Percentiles rank a stretch among this genome's conserved stretches.
These are phyloP conservation scores for Boletus vermiculosoides DNA, from an alignment of 768 basidiomycete genomes.

Conservation along the genomic window DNA sequence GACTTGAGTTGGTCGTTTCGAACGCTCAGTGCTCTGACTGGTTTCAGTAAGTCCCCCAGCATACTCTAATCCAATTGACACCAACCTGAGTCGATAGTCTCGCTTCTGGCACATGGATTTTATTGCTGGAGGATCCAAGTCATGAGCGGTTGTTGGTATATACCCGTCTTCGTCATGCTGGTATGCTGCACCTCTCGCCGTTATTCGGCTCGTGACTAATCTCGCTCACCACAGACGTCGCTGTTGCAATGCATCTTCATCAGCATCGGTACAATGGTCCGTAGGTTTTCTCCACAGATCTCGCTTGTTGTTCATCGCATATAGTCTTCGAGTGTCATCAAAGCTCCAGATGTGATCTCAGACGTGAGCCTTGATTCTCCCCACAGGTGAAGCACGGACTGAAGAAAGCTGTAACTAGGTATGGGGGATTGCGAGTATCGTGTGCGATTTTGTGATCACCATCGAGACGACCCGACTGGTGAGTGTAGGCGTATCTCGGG, in stretches of 20 bases:
- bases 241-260: neutral
- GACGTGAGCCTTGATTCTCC: neutral
- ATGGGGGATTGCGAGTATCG: neutral
- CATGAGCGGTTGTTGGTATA: neutral
- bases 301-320: neutral
- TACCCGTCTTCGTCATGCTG: neutral
- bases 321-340: neutral
- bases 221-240: neutral
- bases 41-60: neutral
- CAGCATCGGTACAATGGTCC: neutral
- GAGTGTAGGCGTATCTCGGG: neutral
- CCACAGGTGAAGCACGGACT: neutral
- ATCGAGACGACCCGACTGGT: neutral
- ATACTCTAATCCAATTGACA: neutral
- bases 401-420: neutral
- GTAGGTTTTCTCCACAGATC: neutral
- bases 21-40: neutral
- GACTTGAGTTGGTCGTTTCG: neutral
- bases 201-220: neutral
- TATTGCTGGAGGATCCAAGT: neutral
- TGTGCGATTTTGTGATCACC: neutral
- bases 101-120: neutral
- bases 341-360: neutral
- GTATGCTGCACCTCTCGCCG: neutral
- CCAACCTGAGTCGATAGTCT: neutral